These are phyloP conservation scores for Aurantiochytrium sp. DNA, from an alignment of 108 stramenopile species.

Conservation along the genomic window DNA sequence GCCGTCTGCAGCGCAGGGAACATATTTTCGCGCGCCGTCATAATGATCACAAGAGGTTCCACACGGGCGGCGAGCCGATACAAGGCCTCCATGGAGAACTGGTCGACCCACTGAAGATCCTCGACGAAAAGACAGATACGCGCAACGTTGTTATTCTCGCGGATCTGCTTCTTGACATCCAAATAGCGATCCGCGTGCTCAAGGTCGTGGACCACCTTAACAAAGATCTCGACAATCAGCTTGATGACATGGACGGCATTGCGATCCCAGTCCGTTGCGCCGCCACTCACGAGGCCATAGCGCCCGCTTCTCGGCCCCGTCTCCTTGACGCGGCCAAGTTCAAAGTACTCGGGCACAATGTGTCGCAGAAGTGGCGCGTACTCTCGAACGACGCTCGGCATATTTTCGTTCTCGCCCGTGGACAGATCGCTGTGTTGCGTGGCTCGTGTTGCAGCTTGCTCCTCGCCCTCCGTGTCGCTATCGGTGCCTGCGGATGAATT, in stretches of 20 bases:
- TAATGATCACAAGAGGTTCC: not conserved
- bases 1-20: not conserved
- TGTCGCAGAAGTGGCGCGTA: not conserved
- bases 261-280: not conserved
- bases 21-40: not conserved
- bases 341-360: not conserved
- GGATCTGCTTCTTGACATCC: not conserved
- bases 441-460: not conserved
- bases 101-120: not conserved
- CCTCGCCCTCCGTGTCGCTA: not conserved
- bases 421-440: not conserved
- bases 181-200: not conserved
- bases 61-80: not conserved
- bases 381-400: not conserved
- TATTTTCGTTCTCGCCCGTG: not conserved
- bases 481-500: too few species aligned
- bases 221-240: not conserved
- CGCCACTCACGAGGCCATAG: not conserved
- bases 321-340: not conserved
- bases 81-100: not conserved
- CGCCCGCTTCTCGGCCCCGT: too few species aligned
- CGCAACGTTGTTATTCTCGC: not conserved
- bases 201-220: not conserved
- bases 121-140: not conserved
- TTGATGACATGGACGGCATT: not conserved